Base-by-base conservation (phyloP, 441 rosid genomes). In the Adansonia rubrostipa region DNA sequence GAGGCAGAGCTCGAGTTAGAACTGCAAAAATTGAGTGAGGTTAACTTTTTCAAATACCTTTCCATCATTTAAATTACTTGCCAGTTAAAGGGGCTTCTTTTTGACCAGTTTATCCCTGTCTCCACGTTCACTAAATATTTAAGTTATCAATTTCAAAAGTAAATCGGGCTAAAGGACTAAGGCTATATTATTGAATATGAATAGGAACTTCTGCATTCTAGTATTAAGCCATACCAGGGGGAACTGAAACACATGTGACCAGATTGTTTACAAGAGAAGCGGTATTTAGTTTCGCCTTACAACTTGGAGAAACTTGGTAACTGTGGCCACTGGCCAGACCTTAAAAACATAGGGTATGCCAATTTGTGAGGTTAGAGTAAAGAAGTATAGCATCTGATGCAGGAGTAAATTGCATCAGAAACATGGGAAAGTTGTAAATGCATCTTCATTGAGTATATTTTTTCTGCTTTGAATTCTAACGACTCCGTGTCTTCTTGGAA, bases 1-100 rank as follows among this genome's bases (percentile, higher is more conserved):
- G 98, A 91, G 88, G 90, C 94, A 80, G 97, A 93, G 81, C 89
- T 95, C 33, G 92, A 88, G 77, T 89, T 90, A 79, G 96, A 95
- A 88, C 88, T 93, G 61, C 93, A 85, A 84, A 95, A 92, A 79
- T 90, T 95, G 74, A 90, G 89, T 71, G 78, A 89, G 92, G 95
- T 90, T 76, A 78, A 88, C 77, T 73, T 66, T 75, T 54, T 82
- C 42, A 54, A 13, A 19, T 62, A 53, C 24, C 61, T 76, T 40
- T 74, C 54, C 20, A 33, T 67, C 0, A 9, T n/a, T 54, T 33
- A 4, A 72, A 5, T 72, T 36, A 83, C 62, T 65, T 7, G 47
- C 56, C 22, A 17, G 14, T 42, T 65, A 65, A 65, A 65, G 22
- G 40, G 4, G 9, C 62, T 65, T 65, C 62, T 6, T 4, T 53